A percentile compares a stretch with the other conserved stretches of the same genome.
These are phyloP conservation scores for Albugo laibachii DNA, from an alignment of 352 stramenopile species.

Conservation along the genomic window DNA sequence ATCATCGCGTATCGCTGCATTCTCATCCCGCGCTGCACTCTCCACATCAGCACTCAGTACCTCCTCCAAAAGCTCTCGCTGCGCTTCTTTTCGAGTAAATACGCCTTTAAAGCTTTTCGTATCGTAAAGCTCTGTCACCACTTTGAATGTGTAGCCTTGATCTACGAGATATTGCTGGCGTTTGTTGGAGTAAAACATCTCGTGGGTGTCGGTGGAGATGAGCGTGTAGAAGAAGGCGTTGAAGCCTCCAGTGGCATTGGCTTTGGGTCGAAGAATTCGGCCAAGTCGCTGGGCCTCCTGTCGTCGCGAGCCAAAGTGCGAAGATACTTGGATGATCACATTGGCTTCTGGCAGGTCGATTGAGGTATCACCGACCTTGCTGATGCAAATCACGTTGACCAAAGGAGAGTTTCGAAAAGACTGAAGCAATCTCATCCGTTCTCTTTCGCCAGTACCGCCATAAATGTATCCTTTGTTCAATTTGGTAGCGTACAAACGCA, in stretches of 20 bases:
- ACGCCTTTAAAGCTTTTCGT: slow-evolving; percentile 53
- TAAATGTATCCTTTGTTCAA: slow-evolving; percentile 90
- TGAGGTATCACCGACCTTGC: slow-evolving; percentile 95
- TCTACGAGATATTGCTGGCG: slow-evolving; percentile 99
- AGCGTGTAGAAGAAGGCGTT: slow-evolving; percentile 99
- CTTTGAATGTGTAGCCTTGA: slow-evolving; percentile 99
- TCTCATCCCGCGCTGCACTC: slow-evolving; percentile 63
- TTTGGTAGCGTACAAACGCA: slow-evolving; percentile 88
- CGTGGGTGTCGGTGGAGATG: slow-evolving; percentile 96
- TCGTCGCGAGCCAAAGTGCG: slow-evolving; percentile 95
- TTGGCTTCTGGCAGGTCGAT: slow-evolving; percentile 99
- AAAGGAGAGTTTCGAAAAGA: slow-evolving; percentile 68
- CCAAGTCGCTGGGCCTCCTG: slow-evolving; percentile 98
- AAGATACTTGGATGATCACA: slow-evolving; percentile 98
- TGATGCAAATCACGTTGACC: slow-evolving; percentile 83
- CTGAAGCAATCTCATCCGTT: slow-evolving; percentile 74
- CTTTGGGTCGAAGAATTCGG: slow-evolving; percentile 97
- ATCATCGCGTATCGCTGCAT: slow-evolving; percentile 60
- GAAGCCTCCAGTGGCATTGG: slow-evolving; percentile 89
- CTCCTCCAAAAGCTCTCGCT: slow-evolving; percentile 54
- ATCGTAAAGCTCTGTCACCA: slow-evolving; percentile 90
- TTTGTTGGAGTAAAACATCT: slow-evolving; percentile 99
- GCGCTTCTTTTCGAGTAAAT: slow-evolving; percentile 61
- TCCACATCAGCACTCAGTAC: slow-evolving; percentile 66
- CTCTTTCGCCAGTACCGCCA: slow-evolving; percentile 87